These are phyloP conservation scores for Conringia planisiliqua DNA, from an alignment of 345 rosid genomes.

Conservation along the genomic window DNA sequence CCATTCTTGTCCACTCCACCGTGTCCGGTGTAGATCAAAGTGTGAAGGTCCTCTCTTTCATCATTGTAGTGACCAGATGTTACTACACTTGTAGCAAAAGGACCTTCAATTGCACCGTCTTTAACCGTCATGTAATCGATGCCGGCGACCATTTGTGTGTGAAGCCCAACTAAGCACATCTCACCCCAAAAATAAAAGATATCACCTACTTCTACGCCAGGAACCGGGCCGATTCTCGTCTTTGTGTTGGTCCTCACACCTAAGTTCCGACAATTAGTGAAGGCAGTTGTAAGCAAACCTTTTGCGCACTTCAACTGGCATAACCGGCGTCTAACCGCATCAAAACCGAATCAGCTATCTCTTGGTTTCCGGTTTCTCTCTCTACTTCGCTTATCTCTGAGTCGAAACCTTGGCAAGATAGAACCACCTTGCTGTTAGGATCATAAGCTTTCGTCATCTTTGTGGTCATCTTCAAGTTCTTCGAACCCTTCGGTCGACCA, in stretches of 20 bases:
- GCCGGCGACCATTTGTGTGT: constrained; percentile 46
- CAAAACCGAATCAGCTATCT: constrained; percentile 35
- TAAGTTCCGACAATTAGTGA: constrained; percentile 37
- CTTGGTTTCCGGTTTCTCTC: constrained; percentile 43
- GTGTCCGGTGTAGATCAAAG: constrained; percentile 57
- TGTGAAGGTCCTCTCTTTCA: constrained; percentile 41
- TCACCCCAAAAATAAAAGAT: constrained; percentile 63
- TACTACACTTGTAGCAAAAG: constrained; percentile 42
- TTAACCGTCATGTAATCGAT: constrained; percentile 40
- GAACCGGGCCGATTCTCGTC: constrained; percentile 53
- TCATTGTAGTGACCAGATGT: constrained; percentile 58
- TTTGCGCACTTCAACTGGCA: constrained; percentile 42
- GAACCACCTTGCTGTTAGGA: background rate
- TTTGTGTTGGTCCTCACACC: constrained; percentile 47
- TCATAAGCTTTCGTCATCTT: background rate
- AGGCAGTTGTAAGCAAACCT: constrained; percentile 20
- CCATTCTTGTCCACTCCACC: constrained; percentile 39
- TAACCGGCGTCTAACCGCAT: constrained; percentile 43
- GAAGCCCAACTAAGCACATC: constrained; percentile 56
- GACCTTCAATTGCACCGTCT: background rate
- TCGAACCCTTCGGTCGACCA: constrained; percentile 3
- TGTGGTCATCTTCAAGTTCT: background rate
- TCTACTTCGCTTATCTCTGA: constrained; percentile 18
- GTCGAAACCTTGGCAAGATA: background rate
- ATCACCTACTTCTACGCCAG: constrained; percentile 63